Base-by-base conservation (phyloP, 2,329 filamentous ascomycete genomes). In the Aspergillus bombycis region DNA sequence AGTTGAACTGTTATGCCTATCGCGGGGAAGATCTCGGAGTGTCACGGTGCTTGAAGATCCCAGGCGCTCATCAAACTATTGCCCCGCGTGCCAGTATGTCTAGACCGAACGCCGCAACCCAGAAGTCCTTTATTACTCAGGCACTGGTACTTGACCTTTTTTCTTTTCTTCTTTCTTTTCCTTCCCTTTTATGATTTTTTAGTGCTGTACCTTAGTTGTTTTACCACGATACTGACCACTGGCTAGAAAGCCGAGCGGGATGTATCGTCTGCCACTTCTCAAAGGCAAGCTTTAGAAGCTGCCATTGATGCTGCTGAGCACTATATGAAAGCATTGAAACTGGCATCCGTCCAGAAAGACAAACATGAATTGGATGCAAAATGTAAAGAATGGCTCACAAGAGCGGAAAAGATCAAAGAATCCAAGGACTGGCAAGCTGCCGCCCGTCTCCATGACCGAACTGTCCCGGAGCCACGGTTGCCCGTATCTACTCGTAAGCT, bases 261-360 rank as follows among this genome's bases (percentile, higher is more conserved):
- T 71, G 79, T 89, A 70, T 77, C 81, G 64, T 74, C 76, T 64
- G 81, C 86, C 43, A 74, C 76, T 28, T 85, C 83, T 55, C 84
- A 86, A 68, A 79, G 85, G 68, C 88, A 89, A 69, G 93, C 92
- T 50, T 83, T 97, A 61, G 82, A 88, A 58, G 86, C 91, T 75
- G 89, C 92, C 57, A 92, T 97, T 72, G 82, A 85, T 67, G 91
- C 91, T 5, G 91, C 89, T 26, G 93, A 97, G 75, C 81, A 91
- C 57, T 94, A 95, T 70, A 92, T 97, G 88, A 86, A 87, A 72
- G 92, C 92, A 2, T 81, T 92, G 59, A 83, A 82, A 63, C 81
- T 91, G 63, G 85, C 89, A 7, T 77, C 82, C n/a, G 83, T 80
- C 58, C 79, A 86, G n/a, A 76, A 79, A 4, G 90, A 96, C 62